Base-by-base conservation (phyloP, 768 basidiomycete species). In the Leccinum aurantiacum region DNA sequence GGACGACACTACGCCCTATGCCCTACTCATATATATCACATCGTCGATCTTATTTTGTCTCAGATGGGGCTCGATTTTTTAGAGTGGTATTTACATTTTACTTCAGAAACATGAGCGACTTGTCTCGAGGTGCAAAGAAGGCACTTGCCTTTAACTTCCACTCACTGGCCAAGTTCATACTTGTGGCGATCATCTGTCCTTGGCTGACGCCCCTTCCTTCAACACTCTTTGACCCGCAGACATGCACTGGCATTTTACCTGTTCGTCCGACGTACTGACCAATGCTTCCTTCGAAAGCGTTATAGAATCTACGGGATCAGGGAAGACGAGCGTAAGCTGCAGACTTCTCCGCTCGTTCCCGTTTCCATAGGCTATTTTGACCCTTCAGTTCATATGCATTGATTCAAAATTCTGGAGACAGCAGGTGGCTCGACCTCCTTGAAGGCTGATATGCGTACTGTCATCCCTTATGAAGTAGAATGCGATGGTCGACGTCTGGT, bases 331-430 rank as follows among this genome's bases (percentile, higher is more conserved):
- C 13, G 60, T 59, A 27, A 41, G 53, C 25, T 3, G 1, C 24
- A 7, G 33, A n/a, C 8, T 14, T n/a, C 9, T 15, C 5, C 13
- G 4, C 24, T 25, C 24, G 1, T 47, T 19, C 15, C 22, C 13
- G 8, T 11, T 27, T 31, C 47, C 8, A 44, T 19, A 19, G 11
- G 19, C 19, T 46, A 46, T 13, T 11, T 19, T 0, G 10, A 35
- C 2, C 29, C 14, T 4, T 49, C n/a, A 63, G 61, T 63, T 61
- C 19, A 57, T 61, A 54, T 13, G n/a, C 59, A 31, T 25, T 4
- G 24, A 25, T 25, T 4, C 24, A 25, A 10, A 31, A n/a, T 6
- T 3, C 10, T 1, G 29, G 6, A 29, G 51, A 33, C 10, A 6
- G 27, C 10, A n/a, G 41, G 41, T 44, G 31, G 51, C 3, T 31